Percentiles rank a stretch among this genome's conserved stretches.
phyloP scores from a whole-genome alignment of 1,284 basidiomycete genomes.

The Apiotrichum brassicae region DNA sequence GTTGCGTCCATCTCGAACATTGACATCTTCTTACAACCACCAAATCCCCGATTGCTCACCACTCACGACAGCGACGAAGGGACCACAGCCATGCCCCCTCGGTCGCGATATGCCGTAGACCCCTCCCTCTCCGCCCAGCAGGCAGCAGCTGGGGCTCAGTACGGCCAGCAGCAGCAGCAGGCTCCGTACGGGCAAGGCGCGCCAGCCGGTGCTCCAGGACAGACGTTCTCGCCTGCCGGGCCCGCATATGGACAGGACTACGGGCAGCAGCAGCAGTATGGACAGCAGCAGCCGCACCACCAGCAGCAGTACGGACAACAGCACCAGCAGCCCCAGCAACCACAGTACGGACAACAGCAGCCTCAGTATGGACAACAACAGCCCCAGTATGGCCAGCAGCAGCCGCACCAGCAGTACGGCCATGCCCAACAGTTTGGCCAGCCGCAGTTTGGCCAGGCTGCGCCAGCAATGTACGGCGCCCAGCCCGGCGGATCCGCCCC shows the following conservation, averaged over 20 bases:
- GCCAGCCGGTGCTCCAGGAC: neutral
- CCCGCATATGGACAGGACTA: neutral
- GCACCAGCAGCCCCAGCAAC: neutral
- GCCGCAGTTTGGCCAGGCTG: neutral
- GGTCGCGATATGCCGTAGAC: slow-evolving; percentile 45
- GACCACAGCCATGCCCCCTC: slow-evolving; percentile 31
- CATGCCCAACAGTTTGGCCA: slow-evolving; percentile 6
- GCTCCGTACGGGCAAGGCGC: neutral
- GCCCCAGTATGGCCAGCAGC: slow-evolving; percentile 14
- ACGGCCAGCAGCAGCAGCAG: slow-evolving; percentile 13
- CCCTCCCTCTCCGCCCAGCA: slow-evolving; percentile 35
- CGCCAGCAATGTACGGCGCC: slow-evolving; percentile 11
- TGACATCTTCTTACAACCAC: no score
- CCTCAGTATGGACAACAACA: slow-evolving; percentile 14
- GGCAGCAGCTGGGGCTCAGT: slow-evolving; percentile 16
- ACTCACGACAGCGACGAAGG: neutral
- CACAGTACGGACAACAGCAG: neutral
- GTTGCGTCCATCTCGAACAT: no score
- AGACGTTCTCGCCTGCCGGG: neutral
- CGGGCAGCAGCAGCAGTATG: slow-evolving; percentile 5
- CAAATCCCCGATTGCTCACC: no score
- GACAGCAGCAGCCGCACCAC: slow-evolving; percentile 14
- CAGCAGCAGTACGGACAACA: slow-evolving; percentile 13
- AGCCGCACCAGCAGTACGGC: slow-evolving; percentile 8
- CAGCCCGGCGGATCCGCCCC: neutral